Conservation (phyloP, 495 filamentous ascomycete genomes). For the Xylaria telfairii region DNA sequence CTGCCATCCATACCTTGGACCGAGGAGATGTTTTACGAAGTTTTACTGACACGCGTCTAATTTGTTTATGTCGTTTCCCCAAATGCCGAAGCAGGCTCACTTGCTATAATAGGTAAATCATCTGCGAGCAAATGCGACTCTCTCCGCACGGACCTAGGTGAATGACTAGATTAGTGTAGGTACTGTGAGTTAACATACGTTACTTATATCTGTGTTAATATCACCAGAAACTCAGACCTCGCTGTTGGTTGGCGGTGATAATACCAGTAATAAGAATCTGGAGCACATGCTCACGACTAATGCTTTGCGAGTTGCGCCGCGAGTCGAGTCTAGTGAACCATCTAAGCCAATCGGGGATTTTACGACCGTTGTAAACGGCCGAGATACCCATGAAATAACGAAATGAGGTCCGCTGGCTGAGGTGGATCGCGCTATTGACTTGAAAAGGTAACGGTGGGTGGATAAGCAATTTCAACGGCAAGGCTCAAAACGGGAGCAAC, state of each 20-base stretch:
- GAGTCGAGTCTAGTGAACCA: not conserved
- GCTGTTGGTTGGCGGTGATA: not conserved
- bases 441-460: constrained; percentile 19
- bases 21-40: not conserved
- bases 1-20: not conserved
- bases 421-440: constrained; percentile 19
- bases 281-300: constrained; percentile 5
- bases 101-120: constrained; percentile 21
- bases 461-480: constrained; percentile 15
- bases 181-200: not conserved
- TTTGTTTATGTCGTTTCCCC: not conserved
- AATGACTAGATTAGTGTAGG: not conserved
- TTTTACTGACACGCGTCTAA: not conserved
- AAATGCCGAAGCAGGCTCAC: constrained; percentile 15
- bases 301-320: not conserved
- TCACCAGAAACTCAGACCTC: not conserved
- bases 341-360: constrained; percentile 26
- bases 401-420: constrained; percentile 1
- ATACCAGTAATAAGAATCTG: not conserved
- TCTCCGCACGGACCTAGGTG: constrained; percentile 14
- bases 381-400: constrained; percentile 7
- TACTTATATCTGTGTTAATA: not conserved
- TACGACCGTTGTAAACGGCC: constrained; percentile 20
- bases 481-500: constrained; percentile 9
- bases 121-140: not conserved